Conservation (phyloP, 2,329 filamentous ascomycete species). For the Herpotrichia juniperi region DNA sequence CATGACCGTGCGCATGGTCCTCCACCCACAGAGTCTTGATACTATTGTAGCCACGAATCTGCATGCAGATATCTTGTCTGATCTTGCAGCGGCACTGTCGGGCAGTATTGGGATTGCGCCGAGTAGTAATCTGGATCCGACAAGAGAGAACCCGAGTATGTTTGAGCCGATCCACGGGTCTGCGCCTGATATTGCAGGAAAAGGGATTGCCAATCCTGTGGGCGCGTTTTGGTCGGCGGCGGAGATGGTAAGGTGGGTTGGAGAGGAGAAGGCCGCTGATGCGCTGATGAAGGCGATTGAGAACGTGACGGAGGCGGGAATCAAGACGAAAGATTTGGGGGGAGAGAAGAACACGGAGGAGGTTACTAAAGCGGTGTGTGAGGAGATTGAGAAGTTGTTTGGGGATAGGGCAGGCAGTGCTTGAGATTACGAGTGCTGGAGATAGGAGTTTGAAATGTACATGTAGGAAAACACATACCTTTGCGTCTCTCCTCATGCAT, state of each 20-base stretch:
- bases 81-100: conserved; percentile 69
- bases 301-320: conserved; percentile 61
- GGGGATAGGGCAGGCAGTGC: conserved; percentile 1
- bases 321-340: conserved; percentile 66
- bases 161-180: conserved; percentile 70
- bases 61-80: conserved; percentile 68
- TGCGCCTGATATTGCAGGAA: conserved; percentile 69
- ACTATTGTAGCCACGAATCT: conserved; percentile 57
- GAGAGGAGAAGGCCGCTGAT: conserved; percentile 62
- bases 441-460: background rate
- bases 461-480: background rate
- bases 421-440: too few species aligned
- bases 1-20: conserved; percentile 57
- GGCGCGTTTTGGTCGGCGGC: conserved; percentile 73
- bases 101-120: conserved; percentile 73
- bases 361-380: conserved; percentile 64
- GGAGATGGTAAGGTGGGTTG: conserved; percentile 71
- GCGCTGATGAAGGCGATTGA: conserved; percentile 65
- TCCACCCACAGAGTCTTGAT: conserved; percentile 52
- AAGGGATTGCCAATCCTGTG: conserved; percentile 67
- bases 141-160: conserved; percentile 62
- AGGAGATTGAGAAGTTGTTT: conserved; percentile 56
- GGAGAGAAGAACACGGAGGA: conserved; percentile 63
- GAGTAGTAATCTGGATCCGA: conserved; percentile 70
- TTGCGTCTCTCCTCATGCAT: background rate